A percentile compares a stretch with the other conserved stretches of the same genome.
phyloP scores from a whole-genome alignment of 805 yeast species.

The Saccharomyces kudriavzevii region DNA sequence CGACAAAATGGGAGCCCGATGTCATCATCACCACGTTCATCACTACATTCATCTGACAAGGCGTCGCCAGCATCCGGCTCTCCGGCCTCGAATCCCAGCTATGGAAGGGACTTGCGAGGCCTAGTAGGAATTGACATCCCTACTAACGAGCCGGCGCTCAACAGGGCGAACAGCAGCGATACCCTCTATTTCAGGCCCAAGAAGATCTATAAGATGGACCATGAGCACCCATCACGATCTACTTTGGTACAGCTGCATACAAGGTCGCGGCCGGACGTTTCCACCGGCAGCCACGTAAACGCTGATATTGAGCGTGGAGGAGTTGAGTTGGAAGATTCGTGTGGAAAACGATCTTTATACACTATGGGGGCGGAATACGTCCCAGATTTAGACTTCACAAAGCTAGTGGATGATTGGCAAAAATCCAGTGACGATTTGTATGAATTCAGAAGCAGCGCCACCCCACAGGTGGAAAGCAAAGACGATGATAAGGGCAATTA shows the following conservation, averaged over 20 bases:
- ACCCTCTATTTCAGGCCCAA: constrained; percentile 19
- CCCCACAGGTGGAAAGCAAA: background rate
- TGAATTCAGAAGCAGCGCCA: background rate
- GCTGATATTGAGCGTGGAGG: background rate
- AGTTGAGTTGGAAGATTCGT: background rate
- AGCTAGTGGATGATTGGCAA: constrained; percentile 44
- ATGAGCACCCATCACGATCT: constrained; percentile 15
- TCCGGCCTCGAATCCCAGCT: background rate
- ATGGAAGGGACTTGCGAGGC: background rate
- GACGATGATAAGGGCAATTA: background rate
- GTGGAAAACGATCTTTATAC: background rate
- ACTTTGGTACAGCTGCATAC: constrained; percentile 29
- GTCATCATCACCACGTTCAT: background rate
- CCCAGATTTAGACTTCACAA: constrained; percentile 58
- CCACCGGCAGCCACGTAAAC: background rate
- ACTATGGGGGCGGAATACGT: constrained; percentile 73
- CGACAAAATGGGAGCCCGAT: background rate
- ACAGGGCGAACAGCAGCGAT: constrained; percentile 2
- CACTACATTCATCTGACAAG: background rate
- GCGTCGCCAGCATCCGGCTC: background rate
- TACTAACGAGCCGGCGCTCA: background rate
- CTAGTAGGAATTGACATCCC: background rate
- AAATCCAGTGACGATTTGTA: background rate
- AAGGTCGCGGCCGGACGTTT: background rate
- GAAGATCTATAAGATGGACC: constrained; percentile 17